phyloP scores from a whole-genome alignment of 1,139 yeast species.

The Lodderomyces theae region DNA sequence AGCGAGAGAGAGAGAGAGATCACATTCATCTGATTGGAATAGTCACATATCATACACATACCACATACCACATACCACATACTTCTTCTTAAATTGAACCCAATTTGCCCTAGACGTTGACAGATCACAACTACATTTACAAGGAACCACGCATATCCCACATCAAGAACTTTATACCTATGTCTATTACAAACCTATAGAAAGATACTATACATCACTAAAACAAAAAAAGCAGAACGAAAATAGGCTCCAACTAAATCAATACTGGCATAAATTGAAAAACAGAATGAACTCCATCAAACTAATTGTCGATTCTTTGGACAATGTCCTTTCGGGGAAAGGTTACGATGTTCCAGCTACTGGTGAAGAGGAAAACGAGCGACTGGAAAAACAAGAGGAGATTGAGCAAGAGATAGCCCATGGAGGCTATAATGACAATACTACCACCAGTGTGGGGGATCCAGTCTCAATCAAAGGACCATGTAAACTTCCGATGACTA shows the following conservation, averaged over 20 bases:
- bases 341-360: slow-evolving; percentile 7
- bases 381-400: slow-evolving; percentile 18
- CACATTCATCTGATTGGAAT: too few relatives aligned
- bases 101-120: too few relatives aligned
- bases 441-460: not conserved
- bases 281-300: slow-evolving; percentile 37
- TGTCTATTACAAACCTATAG: not conserved
- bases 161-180: too few relatives aligned
- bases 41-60: too few relatives aligned
- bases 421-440: too few relatives aligned
- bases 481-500: slow-evolving; percentile 1
- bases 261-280: too few relatives aligned
- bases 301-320: slow-evolving; percentile 36
- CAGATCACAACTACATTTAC: too few relatives aligned
- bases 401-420: not conserved
- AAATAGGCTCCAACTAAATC: too few relatives aligned
- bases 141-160: too few relatives aligned
- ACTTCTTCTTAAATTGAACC: too few relatives aligned
- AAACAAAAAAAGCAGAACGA: not conserved
- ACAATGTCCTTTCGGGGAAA: slow-evolving; percentile 27
- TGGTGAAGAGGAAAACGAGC: slow-evolving; percentile 16
- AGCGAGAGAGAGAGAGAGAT: too few relatives aligned
- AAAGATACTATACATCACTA: not conserved
- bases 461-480: not conserved
- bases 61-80: too few relatives aligned